phyloP scores from a whole-genome alignment of 257 asterid genomes.

The Solanum sparsipilum region DNA sequence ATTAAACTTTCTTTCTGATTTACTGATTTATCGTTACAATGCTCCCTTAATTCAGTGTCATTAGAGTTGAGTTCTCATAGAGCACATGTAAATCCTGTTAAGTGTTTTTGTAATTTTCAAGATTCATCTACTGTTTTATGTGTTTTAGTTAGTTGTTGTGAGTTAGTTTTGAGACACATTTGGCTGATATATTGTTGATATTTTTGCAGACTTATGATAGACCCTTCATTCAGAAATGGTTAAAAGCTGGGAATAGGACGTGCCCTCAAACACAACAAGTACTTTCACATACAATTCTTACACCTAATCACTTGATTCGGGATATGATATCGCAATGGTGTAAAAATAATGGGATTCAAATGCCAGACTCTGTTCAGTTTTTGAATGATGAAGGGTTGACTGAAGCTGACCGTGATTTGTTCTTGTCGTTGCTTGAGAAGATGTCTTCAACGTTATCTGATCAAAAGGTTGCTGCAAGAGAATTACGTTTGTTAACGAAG shows the following conservation, averaged over 20 bases:
- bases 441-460: constrained; percentile 45
- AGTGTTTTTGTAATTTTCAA: background rate
- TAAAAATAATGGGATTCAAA: constrained; percentile 40
- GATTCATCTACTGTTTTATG: background rate
- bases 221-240: constrained; percentile 75
- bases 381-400: constrained; percentile 42
- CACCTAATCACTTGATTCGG: constrained; percentile 63
- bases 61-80: background rate
- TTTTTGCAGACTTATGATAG: constrained; percentile 77
- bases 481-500: constrained; percentile 57
- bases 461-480: constrained; percentile 70
- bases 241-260: constrained; percentile 68
- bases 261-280: constrained; percentile 91
- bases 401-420: constrained; percentile 45
- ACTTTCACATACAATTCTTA: constrained; percentile 58
- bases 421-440: constrained; percentile 42
- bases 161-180: background rate
- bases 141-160: background rate
- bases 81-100: background rate
- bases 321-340: constrained; percentile 72
- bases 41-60: background rate
- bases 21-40: no score
- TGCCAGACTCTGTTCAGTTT: constrained; percentile 38
- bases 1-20: background rate
- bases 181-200: background rate